A percentile compares a stretch with the other conserved stretches of the same genome.
Evolutionary conservation across 495 filamentous ascomycete genomes (phyloP).

Genomic region (Trichoderma asperelloides): DNA sequence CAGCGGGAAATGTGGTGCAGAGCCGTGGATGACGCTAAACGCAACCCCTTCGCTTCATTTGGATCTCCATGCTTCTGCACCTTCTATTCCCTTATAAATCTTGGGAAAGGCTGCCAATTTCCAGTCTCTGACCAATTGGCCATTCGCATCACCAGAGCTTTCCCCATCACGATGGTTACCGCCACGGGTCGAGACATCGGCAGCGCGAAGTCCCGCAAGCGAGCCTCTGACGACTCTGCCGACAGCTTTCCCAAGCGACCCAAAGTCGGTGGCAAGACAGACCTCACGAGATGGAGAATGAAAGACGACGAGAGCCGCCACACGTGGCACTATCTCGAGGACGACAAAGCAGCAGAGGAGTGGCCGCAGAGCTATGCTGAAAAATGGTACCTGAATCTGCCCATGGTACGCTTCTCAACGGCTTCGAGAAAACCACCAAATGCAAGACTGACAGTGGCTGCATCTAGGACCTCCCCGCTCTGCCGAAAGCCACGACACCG

Average conservation of each 20-base stretch:
- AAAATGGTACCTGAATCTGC: constrained; percentile 73
- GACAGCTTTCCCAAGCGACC: constrained; percentile 25
- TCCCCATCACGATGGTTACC: not conserved
- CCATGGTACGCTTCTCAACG: constrained; percentile 18
- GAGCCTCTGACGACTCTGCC: constrained; percentile 16
- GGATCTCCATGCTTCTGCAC: not conserved
- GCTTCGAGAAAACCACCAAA: not conserved
- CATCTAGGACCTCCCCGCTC: constrained; percentile 57
- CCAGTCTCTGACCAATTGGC: not conserved
- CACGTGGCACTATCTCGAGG: constrained; percentile 87
- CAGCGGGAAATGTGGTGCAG: no score
- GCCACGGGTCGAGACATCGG: constrained; percentile 1
- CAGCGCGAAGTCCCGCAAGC: constrained; percentile 25
- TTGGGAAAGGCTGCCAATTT: not conserved
- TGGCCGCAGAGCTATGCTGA: constrained; percentile 86
- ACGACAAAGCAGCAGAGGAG: constrained; percentile 58
- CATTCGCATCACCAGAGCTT: not conserved
- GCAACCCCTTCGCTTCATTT: no score
- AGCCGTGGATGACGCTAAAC: no score
- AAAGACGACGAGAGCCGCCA: constrained; percentile 73
- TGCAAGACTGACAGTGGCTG: constrained; percentile 10
- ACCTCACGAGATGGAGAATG: constrained; percentile 76
- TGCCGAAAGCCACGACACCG: constrained; percentile 62
- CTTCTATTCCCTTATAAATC: not conserved
- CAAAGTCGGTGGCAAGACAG: constrained; percentile 48